phyloP scores from a whole-genome alignment of 139 green algal genomes.

The Ulvella scutata region DNA sequence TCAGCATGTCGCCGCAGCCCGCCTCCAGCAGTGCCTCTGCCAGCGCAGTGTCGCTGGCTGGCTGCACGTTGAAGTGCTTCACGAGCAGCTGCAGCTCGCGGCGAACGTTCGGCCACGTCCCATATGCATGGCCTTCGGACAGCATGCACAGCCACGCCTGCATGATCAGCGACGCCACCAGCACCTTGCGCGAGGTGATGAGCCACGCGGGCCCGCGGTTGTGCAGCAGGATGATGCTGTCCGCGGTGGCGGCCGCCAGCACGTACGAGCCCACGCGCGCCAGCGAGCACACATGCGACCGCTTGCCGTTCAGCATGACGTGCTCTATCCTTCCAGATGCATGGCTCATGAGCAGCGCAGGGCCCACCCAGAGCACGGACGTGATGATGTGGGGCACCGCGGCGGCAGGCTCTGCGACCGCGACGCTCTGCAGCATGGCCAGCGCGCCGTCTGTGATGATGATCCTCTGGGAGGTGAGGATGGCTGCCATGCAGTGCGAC shows the following conservation, averaged over 20 bases:
- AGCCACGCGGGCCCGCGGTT: not conserved
- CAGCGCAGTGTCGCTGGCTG: not conserved
- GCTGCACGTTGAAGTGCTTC: constrained; percentile 2
- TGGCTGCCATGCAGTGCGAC: not conserved
- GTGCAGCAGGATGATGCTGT: constrained; percentile 2
- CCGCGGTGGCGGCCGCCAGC: not conserved
- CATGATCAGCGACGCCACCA: not conserved
- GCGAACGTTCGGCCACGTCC: not conserved
- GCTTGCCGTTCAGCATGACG: not conserved
- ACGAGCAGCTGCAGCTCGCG: not conserved
- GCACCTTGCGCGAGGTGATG: not conserved
- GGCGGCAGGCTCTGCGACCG: not conserved
- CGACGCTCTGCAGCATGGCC: not conserved
- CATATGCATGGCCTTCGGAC: not conserved
- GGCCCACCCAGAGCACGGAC: not conserved
- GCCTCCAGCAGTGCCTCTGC: not conserved
- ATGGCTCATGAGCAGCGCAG: not conserved
- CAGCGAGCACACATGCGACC: not conserved
- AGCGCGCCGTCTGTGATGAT: constrained; percentile 2
- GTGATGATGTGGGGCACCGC: not conserved
- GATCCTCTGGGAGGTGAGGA: constrained; percentile 1
- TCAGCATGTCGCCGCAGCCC: constrained; percentile 1
- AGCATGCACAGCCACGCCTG: constrained; percentile 2
- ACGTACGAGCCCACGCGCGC: not conserved
- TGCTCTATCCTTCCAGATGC: not conserved